Conservation (phyloP, 306 rosid genomes). For the Cucumis melo region DNA sequence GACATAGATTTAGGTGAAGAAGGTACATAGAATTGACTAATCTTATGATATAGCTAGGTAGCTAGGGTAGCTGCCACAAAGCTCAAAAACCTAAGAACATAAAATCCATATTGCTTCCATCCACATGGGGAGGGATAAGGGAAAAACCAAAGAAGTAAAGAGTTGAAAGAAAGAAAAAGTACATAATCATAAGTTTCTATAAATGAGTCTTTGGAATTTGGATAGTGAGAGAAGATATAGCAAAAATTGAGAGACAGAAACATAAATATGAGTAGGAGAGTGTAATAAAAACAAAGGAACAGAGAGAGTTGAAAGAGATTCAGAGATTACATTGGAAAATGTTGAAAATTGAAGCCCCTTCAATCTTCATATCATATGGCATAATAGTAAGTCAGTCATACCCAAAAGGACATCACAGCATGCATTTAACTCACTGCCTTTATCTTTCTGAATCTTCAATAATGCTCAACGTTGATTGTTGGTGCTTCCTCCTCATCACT, state of each 20-base stretch:
- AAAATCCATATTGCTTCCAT: too few relatives aligned
- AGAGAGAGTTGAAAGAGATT: not conserved
- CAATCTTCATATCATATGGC: not conserved
- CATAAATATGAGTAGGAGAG: not conserved
- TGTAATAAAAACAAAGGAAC: not conserved
- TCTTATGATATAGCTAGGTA: too few relatives aligned
- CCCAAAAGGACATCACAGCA: not conserved
- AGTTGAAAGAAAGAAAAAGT: not conserved
- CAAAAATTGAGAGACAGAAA: not conserved
- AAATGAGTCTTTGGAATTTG: not conserved
- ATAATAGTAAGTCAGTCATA: too few relatives aligned
- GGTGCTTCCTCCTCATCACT: not conserved
- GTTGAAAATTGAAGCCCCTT: not conserved
- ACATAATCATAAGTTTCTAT: not conserved
- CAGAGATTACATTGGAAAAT: constrained; percentile 1
- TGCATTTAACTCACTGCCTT: not conserved
- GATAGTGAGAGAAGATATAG: not conserved
- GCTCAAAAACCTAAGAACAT: too few relatives aligned
- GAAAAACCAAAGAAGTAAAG: not conserved
- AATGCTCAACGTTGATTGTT: not conserved
- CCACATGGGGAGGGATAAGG: too few relatives aligned
- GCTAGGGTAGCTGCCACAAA: too few relatives aligned
- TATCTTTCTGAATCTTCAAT: not conserved
- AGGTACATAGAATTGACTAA: too few relatives aligned
- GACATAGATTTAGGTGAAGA: too few relatives aligned